phyloP scores from a whole-genome alignment of 331 rosid species.

The Prunus yedoensis region DNA sequence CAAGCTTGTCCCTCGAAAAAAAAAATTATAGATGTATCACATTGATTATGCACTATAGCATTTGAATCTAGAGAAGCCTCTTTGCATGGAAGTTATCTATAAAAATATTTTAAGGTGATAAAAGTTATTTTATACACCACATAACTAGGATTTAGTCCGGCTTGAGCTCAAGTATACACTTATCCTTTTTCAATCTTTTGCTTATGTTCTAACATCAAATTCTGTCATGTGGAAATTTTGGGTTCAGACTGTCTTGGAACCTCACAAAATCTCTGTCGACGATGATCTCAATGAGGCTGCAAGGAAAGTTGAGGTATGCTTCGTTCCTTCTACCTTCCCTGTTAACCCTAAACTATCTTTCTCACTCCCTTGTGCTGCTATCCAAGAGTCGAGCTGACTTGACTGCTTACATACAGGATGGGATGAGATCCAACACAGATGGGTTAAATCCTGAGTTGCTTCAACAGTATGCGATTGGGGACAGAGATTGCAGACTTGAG shows the following conservation, averaged over 20 bases:
- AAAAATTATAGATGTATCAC: not conserved
- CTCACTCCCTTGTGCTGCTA: not conserved
- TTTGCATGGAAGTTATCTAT: not conserved
- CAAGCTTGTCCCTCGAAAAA: too few species aligned
- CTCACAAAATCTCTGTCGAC: conserved; percentile 72
- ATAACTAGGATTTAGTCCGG: not conserved
- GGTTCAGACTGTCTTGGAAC: conserved; percentile 66
- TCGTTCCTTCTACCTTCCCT: conserved; percentile 9
- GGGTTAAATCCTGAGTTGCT: conserved; percentile 52
- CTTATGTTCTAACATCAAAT: not conserved
- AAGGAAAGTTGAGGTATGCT: conserved; percentile 71
- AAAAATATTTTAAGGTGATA: not conserved
- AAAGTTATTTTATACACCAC: not conserved
- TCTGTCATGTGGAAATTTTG: conserved; percentile 10
- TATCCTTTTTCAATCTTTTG: too few species aligned
- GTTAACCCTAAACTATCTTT: conserved; percentile 5
- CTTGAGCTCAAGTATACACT: not conserved
- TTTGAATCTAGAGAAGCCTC: not conserved
- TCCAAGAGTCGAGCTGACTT: conserved; percentile 18
- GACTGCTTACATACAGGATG: conserved; percentile 41
- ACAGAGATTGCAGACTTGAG: conserved; percentile 48
- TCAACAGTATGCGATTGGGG: conserved; percentile 63
- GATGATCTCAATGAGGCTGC: conserved; percentile 84
- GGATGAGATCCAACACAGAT: conserved; percentile 54
- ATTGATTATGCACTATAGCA: not conserved